Evolutionary conservation across 2,329 filamentous ascomycete species (phyloP).

Genomic region (Fusarium euwallaceae): DNA sequence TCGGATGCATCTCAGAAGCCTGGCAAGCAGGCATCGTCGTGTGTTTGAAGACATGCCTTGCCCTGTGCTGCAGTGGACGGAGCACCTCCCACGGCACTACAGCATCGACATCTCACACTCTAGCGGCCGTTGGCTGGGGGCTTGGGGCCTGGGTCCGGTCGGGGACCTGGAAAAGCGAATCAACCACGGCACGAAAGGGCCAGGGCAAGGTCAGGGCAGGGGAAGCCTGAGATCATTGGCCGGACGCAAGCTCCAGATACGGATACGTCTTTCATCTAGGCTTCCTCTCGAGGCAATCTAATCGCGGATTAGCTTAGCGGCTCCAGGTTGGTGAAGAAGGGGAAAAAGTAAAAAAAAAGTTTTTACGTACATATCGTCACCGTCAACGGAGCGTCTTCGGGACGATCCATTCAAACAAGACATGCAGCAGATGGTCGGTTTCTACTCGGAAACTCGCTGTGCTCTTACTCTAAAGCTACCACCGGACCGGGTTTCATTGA

Average conservation of each 20-base stretch:
- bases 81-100: conserved; percentile 18
- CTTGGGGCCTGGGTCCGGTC: conserved; percentile 13
- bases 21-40: conserved; percentile 37
- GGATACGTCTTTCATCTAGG: conserved; percentile 21
- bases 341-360: conserved; percentile 26
- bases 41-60: conserved; percentile 29
- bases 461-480: conserved; percentile 17
- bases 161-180: conserved; percentile 31
- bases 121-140: conserved; percentile 46
- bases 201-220: conserved; percentile 31
- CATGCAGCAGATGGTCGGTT: conserved; percentile 27
- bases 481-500: conserved; percentile 20
- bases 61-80: conserved; percentile 23
- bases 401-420: conserved; percentile 14
- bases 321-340: conserved; percentile 21
- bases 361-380: conserved; percentile 14
- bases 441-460: conserved; percentile 36
- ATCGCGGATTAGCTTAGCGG: conserved; percentile 13
- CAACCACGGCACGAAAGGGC: conserved; percentile 16
- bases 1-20: conserved; percentile 40
- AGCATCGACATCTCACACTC: conserved; percentile 36
- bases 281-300: neutral
- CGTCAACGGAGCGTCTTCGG: conserved; percentile 40
- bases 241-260: conserved; percentile 18
- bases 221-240: conserved; percentile 32